Evolutionary conservation across 345 rosid genomes (phyloP).

Genomic region (Hevea brasiliensis): DNA sequence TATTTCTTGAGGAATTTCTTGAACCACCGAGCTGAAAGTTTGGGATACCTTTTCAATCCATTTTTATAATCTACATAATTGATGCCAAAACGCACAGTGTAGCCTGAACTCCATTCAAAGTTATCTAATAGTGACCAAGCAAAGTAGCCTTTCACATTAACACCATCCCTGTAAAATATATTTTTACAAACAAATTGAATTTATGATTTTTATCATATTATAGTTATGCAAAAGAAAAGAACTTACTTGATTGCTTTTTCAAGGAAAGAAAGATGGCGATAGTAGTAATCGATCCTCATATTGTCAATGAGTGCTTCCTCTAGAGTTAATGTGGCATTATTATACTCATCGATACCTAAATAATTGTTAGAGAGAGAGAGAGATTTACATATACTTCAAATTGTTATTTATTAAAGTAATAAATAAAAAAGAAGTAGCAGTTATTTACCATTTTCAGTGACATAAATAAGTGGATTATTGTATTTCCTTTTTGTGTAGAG

Average conservation of each 20-base stretch:
- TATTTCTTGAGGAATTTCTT: slow-evolving; percentile 12
- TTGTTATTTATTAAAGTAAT: too few species aligned
- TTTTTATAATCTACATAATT: slow-evolving; percentile 21
- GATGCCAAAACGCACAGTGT: slow-evolving; percentile 25
- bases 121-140: slow-evolving; percentile 30
- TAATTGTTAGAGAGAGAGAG: too few species aligned
- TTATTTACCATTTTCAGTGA: slow-evolving; percentile 53
- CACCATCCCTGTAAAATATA: slow-evolving; percentile 26
- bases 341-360: slow-evolving; percentile 36
- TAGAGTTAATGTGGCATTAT: slow-evolving; percentile 28
- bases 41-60: slow-evolving; percentile 28
- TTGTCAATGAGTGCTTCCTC: slow-evolving; percentile 38
- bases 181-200: too few species aligned
- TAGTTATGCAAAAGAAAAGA: too few species aligned
- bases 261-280: slow-evolving; percentile 34
- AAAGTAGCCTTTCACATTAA: slow-evolving; percentile 28
- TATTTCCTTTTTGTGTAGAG: slow-evolving; percentile 25
- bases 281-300: slow-evolving; percentile 34
- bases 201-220: too few species aligned
- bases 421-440: too few species aligned
- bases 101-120: slow-evolving; percentile 26
- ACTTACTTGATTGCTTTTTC: slow-evolving; percentile 36
- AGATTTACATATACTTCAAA: too few species aligned
- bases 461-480: slow-evolving; percentile 38
- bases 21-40: slow-evolving; percentile 25